A percentile compares a stretch with the other conserved stretches of the same genome.
Conservation (phyloP, 495 filamentous ascomycete species). For the Neurospora africana region DNA sequence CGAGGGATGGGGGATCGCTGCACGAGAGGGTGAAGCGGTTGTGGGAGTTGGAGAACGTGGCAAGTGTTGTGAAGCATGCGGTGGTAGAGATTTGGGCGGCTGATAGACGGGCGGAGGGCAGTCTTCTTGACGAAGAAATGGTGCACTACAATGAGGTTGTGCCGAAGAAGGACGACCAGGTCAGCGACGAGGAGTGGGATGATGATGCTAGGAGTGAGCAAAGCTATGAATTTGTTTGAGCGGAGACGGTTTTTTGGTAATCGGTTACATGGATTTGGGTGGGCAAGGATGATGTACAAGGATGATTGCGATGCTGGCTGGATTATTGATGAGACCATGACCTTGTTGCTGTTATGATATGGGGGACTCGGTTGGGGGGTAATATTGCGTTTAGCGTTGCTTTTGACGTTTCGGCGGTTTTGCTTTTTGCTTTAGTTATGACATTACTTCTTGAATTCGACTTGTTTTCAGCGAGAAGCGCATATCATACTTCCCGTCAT, state of each 20-base stretch:
- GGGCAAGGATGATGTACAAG: not conserved
- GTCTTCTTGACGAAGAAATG: too few relatives aligned
- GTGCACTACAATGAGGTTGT: not conserved
- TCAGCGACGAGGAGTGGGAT: slow-evolving; percentile 1
- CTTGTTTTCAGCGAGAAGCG: too few relatives aligned
- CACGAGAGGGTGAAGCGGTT: slow-evolving; percentile 24
- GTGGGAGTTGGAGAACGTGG: slow-evolving; percentile 18
- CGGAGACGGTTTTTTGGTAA: not conserved
- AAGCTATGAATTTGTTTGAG: not conserved
- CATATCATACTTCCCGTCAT: too few relatives aligned
- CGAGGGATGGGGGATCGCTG: slow-evolving; percentile 6
- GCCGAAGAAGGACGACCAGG: not conserved
- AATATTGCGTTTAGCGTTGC: not conserved
- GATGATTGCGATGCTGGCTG: not conserved
- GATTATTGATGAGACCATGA: not conserved
- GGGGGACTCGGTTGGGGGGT: not conserved
- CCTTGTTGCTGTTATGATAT: not conserved
- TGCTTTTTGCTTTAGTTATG: too few relatives aligned
- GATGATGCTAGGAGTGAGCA: slow-evolving; percentile 7
- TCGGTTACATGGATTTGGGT: too few relatives aligned
- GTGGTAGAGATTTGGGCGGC: slow-evolving; percentile 36
- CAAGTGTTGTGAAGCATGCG: slow-evolving; percentile 26
- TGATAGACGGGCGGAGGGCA: slow-evolving; percentile 15
- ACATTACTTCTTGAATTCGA: too few relatives aligned
- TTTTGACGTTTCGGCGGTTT: too few relatives aligned